A percentile compares a stretch with the other conserved stretches of the same genome.
These are phyloP conservation scores for Pezicula radicicola DNA, from an alignment of 2,329 filamentous ascomycete genomes.

Conservation along the genomic window DNA sequence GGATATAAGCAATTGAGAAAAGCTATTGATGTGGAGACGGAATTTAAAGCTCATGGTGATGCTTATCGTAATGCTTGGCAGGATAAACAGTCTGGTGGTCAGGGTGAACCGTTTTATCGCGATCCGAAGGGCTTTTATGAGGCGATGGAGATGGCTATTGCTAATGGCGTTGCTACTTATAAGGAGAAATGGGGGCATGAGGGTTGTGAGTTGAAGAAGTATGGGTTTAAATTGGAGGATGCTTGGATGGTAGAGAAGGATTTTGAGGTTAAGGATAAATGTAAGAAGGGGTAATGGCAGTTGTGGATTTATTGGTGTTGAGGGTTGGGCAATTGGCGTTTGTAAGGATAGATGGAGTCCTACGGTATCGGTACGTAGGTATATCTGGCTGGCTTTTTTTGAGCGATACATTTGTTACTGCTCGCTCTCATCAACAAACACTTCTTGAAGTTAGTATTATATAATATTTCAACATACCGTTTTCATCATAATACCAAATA, in stretches of 20 bases:
- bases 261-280: background rate
- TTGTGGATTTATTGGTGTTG: too few relatives aligned
- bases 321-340: too few relatives aligned
- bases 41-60: slow-evolving; percentile 4
- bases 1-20: slow-evolving; percentile 7
- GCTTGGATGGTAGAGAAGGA: slow-evolving; percentile 40
- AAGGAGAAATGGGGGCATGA: slow-evolving; percentile 39
- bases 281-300: background rate
- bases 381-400: too few relatives aligned
- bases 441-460: too few relatives aligned
- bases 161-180: slow-evolving; percentile 37
- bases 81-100: slow-evolving; percentile 42
- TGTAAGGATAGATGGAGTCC: too few relatives aligned
- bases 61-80: slow-evolving; percentile 46
- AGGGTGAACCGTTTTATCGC: slow-evolving; percentile 49
- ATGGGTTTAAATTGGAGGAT: slow-evolving; percentile 33
- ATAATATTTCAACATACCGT: too few relatives aligned
- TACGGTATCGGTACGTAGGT: too few relatives aligned
- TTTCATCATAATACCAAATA: too few relatives aligned
- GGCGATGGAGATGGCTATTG: slow-evolving; percentile 39
- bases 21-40: slow-evolving; percentile 7
- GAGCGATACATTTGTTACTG: too few relatives aligned
- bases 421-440: too few relatives aligned
- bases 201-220: slow-evolving; percentile 34
- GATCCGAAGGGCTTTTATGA: slow-evolving; percentile 38